Evolutionary conservation across 208 protist genomes (phyloP).

Genomic region (Crithidia expoeki): DNA sequence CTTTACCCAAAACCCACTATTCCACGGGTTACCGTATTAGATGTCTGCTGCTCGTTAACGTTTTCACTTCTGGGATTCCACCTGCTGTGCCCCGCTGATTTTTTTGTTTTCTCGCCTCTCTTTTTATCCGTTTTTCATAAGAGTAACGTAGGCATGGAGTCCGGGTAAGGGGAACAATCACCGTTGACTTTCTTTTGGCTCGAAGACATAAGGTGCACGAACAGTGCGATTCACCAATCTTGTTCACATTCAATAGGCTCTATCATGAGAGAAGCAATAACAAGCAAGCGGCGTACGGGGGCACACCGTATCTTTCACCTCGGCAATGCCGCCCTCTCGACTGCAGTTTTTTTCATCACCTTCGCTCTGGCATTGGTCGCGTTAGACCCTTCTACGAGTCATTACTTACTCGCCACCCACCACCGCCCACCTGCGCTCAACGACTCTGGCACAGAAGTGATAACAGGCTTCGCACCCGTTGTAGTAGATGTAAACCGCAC

Average conservation of each 20-base stretch:
- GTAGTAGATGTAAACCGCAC: slow-evolving; percentile 1
- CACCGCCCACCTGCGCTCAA: slow-evolving; percentile 12
- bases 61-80: too few species aligned
- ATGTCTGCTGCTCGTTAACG: too few species aligned
- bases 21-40: too few species aligned
- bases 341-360: slow-evolving; percentile 15
- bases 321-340: slow-evolving; percentile 28
- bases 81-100: too few species aligned
- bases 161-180: too few species aligned
- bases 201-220: too few species aligned
- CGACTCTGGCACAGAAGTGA: neutral
- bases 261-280: neutral
- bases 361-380: slow-evolving; percentile 16
- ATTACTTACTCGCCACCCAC: slow-evolving; percentile 20
- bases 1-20: too few species aligned
- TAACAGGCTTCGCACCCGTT: slow-evolving; percentile 13
- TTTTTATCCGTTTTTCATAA: too few species aligned
- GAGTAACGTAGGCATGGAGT: too few species aligned
- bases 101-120: too few species aligned
- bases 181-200: too few species aligned
- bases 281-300: neutral
- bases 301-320: slow-evolving; percentile 22
- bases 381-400: slow-evolving; percentile 15
- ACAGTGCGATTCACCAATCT: too few species aligned
- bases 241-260: neutral